Evolutionary conservation across 129 eudicot genomes (phyloP), one percentile per base, ranked within the genome.

Genomic region (Ambrosia artemisiifolia): DNA sequence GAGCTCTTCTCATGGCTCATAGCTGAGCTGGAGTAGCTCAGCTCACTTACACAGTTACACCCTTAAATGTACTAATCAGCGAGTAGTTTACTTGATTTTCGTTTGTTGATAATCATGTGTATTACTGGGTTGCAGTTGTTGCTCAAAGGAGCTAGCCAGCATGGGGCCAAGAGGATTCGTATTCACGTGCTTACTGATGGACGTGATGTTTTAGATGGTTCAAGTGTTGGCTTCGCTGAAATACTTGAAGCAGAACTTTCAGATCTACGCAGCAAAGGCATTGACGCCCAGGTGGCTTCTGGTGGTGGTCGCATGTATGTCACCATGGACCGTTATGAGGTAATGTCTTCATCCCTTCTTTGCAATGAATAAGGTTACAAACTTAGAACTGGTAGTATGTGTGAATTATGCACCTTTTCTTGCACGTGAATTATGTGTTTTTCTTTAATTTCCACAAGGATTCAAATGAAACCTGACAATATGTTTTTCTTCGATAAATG

Each of bases 291-390:
- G 83, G 74, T 92, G 72, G 98, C 98, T 70, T 92, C 98, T 51
- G 98, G 98, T 85, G 98, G 98, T 32, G 98, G 98, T 18, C 91
- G 98, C 16, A 92, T 92, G 98, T 76, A 92, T 68, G 96, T 89
- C 33, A 89, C 98, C 42, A 92, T 92, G 98, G 98, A 92, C 76
- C 98, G 98, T 49, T 92, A 92, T 68, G 96, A 92, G 96, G 98
- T 92, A 81, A 65, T 3, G 12, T 11, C 11, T 36, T 55, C n/a
- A 32, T 30, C 9, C 3, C 35, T 75, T 12, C 4, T 66, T 11
- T 32, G 60, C 46, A 65, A 32, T 40, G 38, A 49, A 0, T 9
- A 30, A 66, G 19, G 38, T 17, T 47, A n/a, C n/a, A n/a, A n/a
- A n/a, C n/a, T n/a, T n/a, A n/a, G n/a, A n/a, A n/a, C n/a, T n/a